Evolutionary conservation across 2,329 filamentous ascomycete species (phyloP).

Genomic region (Chaetomium strumarium): DNA sequence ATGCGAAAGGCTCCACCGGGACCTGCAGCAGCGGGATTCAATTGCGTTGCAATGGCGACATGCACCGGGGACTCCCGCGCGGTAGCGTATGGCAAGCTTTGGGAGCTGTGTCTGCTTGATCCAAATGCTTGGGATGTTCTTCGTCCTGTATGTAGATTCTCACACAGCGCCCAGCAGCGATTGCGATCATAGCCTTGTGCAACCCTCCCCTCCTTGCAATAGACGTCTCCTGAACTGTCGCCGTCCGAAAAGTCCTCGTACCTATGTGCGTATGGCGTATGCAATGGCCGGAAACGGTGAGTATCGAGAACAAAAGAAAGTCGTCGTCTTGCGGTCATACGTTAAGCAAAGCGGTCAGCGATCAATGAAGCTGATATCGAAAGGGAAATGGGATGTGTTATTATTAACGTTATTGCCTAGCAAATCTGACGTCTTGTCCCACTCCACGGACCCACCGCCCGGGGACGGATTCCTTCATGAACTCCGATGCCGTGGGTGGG

Average conservation of each 20-base stretch:
- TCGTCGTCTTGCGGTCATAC: background rate
- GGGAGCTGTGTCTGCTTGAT: conserved; percentile 1
- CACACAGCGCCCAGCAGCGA: too few relatives aligned
- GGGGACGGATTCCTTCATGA: conserved; percentile 7
- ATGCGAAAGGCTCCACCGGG: background rate
- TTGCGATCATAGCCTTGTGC: background rate
- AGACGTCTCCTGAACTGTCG: background rate
- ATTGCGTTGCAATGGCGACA: background rate
- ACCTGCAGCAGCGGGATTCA: background rate
- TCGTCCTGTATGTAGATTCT: too few relatives aligned
- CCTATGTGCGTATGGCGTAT: conserved; percentile 1
- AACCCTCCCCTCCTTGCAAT: background rate
- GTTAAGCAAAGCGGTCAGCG: background rate
- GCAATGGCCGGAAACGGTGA: background rate
- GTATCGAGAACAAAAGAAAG: conserved; percentile 4
- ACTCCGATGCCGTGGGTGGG: conserved; percentile 8
- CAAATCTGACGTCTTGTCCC: background rate
- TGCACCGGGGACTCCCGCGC: background rate
- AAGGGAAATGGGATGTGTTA: background rate
- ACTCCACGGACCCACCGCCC: background rate
- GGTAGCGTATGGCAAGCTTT: background rate
- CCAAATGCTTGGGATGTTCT: too few relatives aligned
- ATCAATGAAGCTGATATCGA: background rate
- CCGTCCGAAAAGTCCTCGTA: background rate
- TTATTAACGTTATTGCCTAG: background rate